These are phyloP conservation scores for Dichotomocladium elegans DNA, from an alignment of 371 early-diverging fungal genomes.

Conservation along the genomic window DNA sequence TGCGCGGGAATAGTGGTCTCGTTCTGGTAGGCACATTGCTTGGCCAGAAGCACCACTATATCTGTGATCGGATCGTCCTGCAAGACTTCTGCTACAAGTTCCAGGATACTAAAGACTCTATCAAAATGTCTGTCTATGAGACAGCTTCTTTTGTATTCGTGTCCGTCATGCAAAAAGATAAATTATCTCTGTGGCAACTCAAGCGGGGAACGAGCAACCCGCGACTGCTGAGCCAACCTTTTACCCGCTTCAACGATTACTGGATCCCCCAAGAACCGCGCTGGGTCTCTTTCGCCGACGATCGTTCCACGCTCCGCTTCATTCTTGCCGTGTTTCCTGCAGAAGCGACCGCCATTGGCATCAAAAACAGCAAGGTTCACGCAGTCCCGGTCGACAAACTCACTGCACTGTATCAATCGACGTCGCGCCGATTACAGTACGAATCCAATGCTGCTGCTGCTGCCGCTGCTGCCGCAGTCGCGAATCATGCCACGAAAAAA, in stretches of 20 bases:
- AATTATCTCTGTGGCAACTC: slow-evolving; percentile 40
- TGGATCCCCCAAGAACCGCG: slow-evolving; percentile 43
- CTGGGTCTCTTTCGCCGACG: slow-evolving; percentile 41
- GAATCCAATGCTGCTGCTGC: slow-evolving; percentile 15
- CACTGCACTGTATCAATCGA: slow-evolving; percentile 22
- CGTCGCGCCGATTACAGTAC: slow-evolving; percentile 20
- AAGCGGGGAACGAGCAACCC: slow-evolving; percentile 3
- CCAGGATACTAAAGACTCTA: slow-evolving; percentile 31
- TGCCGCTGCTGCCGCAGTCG: too few species aligned
- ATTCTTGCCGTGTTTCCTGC: slow-evolving; percentile 31
- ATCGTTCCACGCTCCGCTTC: slow-evolving; percentile 30
- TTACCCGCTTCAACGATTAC: slow-evolving; percentile 31
- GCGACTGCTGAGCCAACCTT: slow-evolving; percentile 13
- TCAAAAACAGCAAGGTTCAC: slow-evolving; percentile 33
- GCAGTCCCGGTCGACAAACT: slow-evolving; percentile 27
- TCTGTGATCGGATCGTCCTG: slow-evolving; percentile 15
- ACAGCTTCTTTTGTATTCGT: slow-evolving; percentile 35
- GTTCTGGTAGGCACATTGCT: slow-evolving; percentile 6
- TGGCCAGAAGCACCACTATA: slow-evolving; percentile 18
- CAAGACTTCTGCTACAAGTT: slow-evolving; percentile 40
- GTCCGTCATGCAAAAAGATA: slow-evolving; percentile 28
- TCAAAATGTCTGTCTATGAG: slow-evolving; percentile 26
- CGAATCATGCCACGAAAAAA: too few species aligned
- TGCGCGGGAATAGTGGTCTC: not conserved
- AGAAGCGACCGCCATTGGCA: slow-evolving; percentile 38